Conservation (phyloP, 1,139 yeast species). For the Taphrina wiesneri region DNA sequence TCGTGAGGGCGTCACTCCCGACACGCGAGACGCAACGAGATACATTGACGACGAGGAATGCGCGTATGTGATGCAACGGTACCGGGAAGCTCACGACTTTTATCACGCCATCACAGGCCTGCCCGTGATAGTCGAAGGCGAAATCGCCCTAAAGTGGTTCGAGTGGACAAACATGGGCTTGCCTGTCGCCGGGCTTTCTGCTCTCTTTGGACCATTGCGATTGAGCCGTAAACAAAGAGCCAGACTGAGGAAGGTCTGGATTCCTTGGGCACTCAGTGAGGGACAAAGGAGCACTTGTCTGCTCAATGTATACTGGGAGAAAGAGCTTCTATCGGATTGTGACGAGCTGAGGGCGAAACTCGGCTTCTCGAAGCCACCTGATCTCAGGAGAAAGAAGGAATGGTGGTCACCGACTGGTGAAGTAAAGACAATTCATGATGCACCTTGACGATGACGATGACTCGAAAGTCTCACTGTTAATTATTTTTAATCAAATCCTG, state of each 20-base stretch:
- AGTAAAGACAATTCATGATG: conserved; percentile 15
- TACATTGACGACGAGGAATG: conserved; percentile 87
- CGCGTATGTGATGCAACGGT: conserved; percentile 87
- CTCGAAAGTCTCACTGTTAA: neutral
- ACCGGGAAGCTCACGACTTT: conserved; percentile 95
- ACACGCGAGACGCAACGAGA: conserved; percentile 78
- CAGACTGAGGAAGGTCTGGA: conserved; percentile 57
- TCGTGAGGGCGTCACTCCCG: conserved; percentile 88
- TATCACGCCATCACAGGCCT: conserved; percentile 89
- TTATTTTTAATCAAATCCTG: conserved; percentile 6
- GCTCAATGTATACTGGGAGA: conserved; percentile 92
- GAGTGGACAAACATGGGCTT: conserved; percentile 91
- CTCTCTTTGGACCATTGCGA: conserved; percentile 79
- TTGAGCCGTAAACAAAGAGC: conserved; percentile 59
- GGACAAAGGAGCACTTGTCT: conserved; percentile 75
- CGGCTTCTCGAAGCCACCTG: conserved; percentile 35
- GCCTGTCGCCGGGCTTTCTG: conserved; percentile 95
- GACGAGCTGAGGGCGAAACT: conserved; percentile 59
- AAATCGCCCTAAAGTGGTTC: conserved; percentile 75
- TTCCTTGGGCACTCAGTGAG: conserved; percentile 85
- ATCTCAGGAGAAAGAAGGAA: conserved; percentile 25
- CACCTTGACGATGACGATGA: neutral
- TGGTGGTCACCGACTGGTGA: conserved; percentile 33
- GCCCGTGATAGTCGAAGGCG: conserved; percentile 93
- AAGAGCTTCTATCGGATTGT: conserved; percentile 69